Conservation (phyloP, 805 yeast species). For the Yarrowia sp. region DNA sequence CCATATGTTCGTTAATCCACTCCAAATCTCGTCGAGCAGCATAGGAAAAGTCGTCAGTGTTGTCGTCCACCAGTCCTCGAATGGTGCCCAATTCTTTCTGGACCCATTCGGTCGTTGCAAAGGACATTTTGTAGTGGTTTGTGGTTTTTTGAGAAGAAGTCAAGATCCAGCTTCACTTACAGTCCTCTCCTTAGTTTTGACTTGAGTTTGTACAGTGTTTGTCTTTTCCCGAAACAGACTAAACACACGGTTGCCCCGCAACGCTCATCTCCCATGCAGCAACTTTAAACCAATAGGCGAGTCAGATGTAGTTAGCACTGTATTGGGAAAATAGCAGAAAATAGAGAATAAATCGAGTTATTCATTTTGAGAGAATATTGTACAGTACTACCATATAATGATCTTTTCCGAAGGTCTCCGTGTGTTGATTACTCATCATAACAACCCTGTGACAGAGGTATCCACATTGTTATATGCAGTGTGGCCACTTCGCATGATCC, state of each 20-base stretch:
- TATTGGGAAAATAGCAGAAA: background rate
- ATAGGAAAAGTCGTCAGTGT: slow-evolving; percentile 43
- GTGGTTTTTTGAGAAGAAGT: background rate
- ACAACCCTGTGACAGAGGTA: too few species aligned
- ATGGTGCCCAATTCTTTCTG: slow-evolving; percentile 44
- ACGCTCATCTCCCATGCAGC: slow-evolving; percentile 1
- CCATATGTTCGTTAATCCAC: slow-evolving; percentile 45
- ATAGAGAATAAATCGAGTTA: background rate
- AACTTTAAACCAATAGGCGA: background rate
- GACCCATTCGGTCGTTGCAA: slow-evolving; percentile 54
- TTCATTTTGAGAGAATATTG: too few species aligned
- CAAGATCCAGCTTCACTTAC: background rate
- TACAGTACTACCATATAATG: too few species aligned
- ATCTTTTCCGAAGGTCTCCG: too few species aligned
- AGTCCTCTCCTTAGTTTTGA: background rate
- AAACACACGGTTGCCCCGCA: slow-evolving; percentile 21
- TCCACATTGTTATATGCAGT: too few species aligned
- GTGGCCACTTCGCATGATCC: too few species aligned
- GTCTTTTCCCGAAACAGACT: slow-evolving; percentile 19
- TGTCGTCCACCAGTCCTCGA: slow-evolving; percentile 41
- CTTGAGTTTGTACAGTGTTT: slow-evolving; percentile 11
- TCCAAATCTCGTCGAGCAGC: slow-evolving; percentile 43
- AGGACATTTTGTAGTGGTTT: background rate
- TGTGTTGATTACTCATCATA: too few species aligned
- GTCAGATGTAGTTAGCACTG: background rate